Conservation (phyloP, 768 basidiomycete genomes). For the Dioszegia hungarica region DNA sequence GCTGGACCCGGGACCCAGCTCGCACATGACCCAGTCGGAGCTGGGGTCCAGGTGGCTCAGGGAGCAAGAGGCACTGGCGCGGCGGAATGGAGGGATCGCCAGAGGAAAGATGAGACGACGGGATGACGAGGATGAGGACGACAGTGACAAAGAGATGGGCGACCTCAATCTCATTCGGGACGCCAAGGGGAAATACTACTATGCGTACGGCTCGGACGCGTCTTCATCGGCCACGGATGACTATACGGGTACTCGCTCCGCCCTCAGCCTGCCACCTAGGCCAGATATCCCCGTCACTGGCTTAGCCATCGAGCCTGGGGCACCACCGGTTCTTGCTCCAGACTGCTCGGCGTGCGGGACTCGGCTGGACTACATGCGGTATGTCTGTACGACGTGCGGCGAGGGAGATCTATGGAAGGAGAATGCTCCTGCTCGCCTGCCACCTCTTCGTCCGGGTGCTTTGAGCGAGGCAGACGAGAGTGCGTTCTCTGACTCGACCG, state of each 20-base stretch:
- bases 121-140: conserved; percentile 32
- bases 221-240: conserved; percentile 13
- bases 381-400: conserved; percentile 83
- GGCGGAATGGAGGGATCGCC: conserved; percentile 51
- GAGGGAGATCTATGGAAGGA: conserved; percentile 52
- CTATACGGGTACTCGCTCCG: background rate
- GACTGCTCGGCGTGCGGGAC: conserved; percentile 77
- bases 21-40: conserved; percentile 49
- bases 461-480: conserved; percentile 10
- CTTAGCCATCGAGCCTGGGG: conserved; percentile 49
- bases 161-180: conserved; percentile 38
- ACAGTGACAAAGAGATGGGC: conserved; percentile 33
- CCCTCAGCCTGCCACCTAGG: background rate
- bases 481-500: background rate
- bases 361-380: conserved; percentile 73
- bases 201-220: conserved; percentile 40
- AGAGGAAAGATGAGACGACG: background rate
- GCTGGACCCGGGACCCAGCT: background rate
- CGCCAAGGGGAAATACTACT: conserved; percentile 46
- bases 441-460: background rate
- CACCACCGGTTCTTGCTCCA: conserved; percentile 54
- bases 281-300: conserved; percentile 5
- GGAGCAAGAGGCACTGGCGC: conserved; percentile 69
- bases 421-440: conserved; percentile 17
- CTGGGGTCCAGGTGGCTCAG: conserved; percentile 75